A percentile compares a stretch with the other conserved stretches of the same genome.
Evolutionary conservation across 129 eudicot genomes (phyloP).

Genomic region (Ambrosia trifida): DNA sequence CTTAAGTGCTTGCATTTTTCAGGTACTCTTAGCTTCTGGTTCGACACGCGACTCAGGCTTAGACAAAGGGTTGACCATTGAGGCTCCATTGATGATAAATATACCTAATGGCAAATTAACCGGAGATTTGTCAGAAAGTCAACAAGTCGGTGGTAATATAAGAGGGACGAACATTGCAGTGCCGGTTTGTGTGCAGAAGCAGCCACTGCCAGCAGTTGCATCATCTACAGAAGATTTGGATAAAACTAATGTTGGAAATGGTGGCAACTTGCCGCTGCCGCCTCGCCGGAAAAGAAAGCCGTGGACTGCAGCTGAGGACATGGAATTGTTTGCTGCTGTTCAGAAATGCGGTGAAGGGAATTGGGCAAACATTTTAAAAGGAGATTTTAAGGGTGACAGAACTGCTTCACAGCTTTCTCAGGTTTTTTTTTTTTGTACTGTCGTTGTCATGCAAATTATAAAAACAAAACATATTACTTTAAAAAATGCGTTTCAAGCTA

Average conservation of each 20-base stretch:
- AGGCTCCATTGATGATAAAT: constrained; percentile 83
- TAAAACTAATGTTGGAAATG: constrained; percentile 40
- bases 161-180: constrained; percentile 69
- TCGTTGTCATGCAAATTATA: too few relatives aligned
- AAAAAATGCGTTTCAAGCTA: background rate
- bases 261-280: constrained; percentile 38
- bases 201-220: constrained; percentile 37
- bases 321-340: constrained; percentile 77
- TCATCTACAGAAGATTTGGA: constrained; percentile 50
- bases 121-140: constrained; percentile 46
- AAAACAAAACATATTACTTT: background rate
- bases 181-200: constrained; percentile 70
- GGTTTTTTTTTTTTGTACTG: constrained; percentile 33
- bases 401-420: constrained; percentile 82
- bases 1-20: constrained; percentile 12
- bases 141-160: constrained; percentile 31
- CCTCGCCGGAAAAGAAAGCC: constrained; percentile 65
- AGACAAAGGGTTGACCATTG: constrained; percentile 62
- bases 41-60: constrained; percentile 44
- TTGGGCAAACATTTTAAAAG: constrained; percentile 81
- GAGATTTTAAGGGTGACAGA: constrained; percentile 73
- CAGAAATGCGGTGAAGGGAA: constrained; percentile 82
- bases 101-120: constrained; percentile 56
- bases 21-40: constrained; percentile 85
- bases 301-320: constrained; percentile 78